Evolutionary conservation across 2,329 filamentous ascomycete genomes (phyloP).

Genomic region (Diaporthe sp.): DNA sequence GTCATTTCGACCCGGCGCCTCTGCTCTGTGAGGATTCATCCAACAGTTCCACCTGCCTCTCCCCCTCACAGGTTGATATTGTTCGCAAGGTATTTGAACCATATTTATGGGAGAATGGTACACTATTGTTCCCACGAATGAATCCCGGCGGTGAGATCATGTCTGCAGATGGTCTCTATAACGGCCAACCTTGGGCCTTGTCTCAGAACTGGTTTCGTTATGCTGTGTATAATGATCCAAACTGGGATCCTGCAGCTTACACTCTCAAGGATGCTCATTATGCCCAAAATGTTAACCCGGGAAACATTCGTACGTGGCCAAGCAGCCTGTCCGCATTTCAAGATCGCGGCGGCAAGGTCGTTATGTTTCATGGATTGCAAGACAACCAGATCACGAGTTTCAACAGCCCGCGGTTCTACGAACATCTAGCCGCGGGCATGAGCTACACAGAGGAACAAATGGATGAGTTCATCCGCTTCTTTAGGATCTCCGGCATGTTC

Average conservation of each 20-base stretch:
- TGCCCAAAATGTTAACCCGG: conserved; percentile 41
- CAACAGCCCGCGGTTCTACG: conserved; percentile 61
- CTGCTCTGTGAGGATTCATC: conserved; percentile 34
- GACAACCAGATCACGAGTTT: conserved; percentile 58
- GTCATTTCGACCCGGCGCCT: conserved; percentile 35
- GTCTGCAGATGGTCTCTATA: conserved; percentile 52
- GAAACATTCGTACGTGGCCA: conserved; percentile 45
- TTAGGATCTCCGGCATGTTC: conserved; percentile 64
- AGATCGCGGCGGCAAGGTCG: conserved; percentile 57
- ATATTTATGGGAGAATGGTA: conserved; percentile 41
- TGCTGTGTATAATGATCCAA: conserved; percentile 56
- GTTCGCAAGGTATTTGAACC: conserved; percentile 43
- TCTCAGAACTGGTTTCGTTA: conserved; percentile 62
- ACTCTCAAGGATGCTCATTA: conserved; percentile 51
- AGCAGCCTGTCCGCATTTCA: conserved; percentile 53
- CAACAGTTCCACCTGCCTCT: conserved; percentile 46
- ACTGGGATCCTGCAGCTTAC: conserved; percentile 55
- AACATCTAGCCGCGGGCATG: conserved; percentile 59
- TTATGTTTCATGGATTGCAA: conserved; percentile 59
- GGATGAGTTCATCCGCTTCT: conserved; percentile 62
- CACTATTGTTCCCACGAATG: conserved; percentile 54
- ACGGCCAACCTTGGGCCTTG: conserved; percentile 55
- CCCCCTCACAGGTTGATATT: conserved; percentile 35
- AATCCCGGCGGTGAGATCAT: conserved; percentile 59
- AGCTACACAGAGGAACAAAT: conserved; percentile 47